Evolutionary conservation across 805 yeast genomes (phyloP).

Genomic region (Yarrowia sp.): DNA sequence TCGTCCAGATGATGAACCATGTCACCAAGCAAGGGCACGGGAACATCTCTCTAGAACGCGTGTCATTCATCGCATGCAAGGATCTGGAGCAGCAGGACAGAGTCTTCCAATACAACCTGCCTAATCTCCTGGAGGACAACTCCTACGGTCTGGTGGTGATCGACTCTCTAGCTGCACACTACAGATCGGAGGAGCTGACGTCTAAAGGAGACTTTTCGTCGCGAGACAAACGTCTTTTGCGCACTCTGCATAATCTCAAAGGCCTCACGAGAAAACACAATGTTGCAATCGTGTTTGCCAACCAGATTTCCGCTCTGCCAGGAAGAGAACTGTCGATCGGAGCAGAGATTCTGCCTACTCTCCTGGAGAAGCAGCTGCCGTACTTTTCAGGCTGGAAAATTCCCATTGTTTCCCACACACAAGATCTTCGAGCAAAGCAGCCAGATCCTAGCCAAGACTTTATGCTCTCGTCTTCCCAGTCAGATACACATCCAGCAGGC

Average conservation of each 20-base stretch:
- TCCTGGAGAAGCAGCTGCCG: conserved; percentile 64
- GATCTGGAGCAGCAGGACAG: conserved; percentile 75
- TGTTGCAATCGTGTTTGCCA: conserved; percentile 66
- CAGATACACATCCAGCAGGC: neutral
- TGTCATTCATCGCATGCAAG: conserved; percentile 57
- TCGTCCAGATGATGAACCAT: conserved; percentile 47
- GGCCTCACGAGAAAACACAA: conserved; percentile 48
- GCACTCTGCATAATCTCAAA: conserved; percentile 49
- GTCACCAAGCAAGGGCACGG: neutral
- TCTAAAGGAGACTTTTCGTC: neutral
- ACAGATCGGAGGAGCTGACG: conserved; percentile 51
- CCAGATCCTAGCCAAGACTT: neutral
- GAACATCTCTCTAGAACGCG: conserved; percentile 41
- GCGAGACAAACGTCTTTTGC: conserved; percentile 28
- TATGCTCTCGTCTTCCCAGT: neutral
- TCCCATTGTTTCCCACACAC: neutral
- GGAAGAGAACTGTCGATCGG: conserved; percentile 37
- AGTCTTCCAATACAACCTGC: conserved; percentile 66
- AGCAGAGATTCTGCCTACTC: conserved; percentile 42
- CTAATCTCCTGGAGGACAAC: conserved; percentile 48
- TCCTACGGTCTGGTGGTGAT: conserved; percentile 58
- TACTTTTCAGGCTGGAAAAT: conserved; percentile 71
- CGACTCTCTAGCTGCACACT: conserved; percentile 80
- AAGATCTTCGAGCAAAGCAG: neutral
- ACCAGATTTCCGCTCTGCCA: conserved; percentile 70